These are phyloP conservation scores for Gnaphalium uliginosum DNA, from an alignment of 129 eudicot species.

Conservation along the genomic window DNA sequence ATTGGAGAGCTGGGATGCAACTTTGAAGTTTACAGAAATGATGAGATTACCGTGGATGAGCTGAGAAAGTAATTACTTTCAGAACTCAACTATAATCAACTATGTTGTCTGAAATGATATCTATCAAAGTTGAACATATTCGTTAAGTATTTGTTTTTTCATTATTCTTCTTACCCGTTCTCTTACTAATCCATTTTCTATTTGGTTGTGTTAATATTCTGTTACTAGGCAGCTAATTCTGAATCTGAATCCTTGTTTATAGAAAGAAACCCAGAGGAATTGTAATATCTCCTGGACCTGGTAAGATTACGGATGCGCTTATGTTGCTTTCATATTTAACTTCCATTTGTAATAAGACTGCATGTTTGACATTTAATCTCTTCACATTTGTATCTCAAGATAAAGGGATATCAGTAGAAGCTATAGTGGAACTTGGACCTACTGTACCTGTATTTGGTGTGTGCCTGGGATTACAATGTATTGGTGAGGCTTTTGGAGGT, in stretches of 20 bases:
- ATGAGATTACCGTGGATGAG: conserved; percentile 80
- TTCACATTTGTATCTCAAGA: conserved; percentile 73
- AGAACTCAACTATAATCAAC: no score
- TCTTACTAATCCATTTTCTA: no score
- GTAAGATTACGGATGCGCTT: conserved; percentile 32
- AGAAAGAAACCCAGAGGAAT: conserved; percentile 90
- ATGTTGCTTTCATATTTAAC: background rate
- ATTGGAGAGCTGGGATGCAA: conserved; percentile 75
- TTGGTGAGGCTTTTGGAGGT: conserved; percentile 98
- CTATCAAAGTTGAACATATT: no score
- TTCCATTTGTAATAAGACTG: background rate
- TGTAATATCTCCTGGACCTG: conserved; percentile 90
- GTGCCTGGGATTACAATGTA: conserved; percentile 96
- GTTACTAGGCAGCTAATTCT: no score
- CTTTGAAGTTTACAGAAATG: conserved; percentile 77
- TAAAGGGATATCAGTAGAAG: conserved; percentile 82
- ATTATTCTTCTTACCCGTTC: background rate
- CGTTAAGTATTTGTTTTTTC: background rate
- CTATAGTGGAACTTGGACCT: conserved; percentile 81
- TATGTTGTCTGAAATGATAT: no score
- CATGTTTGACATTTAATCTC: background rate
- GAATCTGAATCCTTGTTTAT: conserved; percentile 1
- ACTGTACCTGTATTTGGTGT: conserved; percentile 89
- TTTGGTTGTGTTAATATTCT: no score
- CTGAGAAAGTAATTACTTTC: conserved; percentile 42